Base-by-base conservation (phyloP, 306 rosid genomes). In the Morella rubra region DNA sequence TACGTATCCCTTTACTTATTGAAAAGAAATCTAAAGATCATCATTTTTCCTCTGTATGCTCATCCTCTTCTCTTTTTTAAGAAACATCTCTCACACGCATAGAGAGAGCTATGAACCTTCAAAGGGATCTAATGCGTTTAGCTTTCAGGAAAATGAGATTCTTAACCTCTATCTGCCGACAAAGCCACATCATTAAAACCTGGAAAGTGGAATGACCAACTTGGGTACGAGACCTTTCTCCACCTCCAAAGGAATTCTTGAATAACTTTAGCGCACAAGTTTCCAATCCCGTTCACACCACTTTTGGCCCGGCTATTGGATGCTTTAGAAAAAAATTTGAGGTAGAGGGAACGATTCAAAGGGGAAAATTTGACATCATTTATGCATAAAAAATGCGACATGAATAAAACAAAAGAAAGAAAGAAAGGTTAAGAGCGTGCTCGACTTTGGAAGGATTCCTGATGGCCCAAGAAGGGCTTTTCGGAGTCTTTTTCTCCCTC, bases 281-380 rank as follows among this genome's bases (percentile, higher is more conserved):
- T 68, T 65, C 15, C 42, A 45, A 67, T 81, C 84, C 75, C 79
- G 46, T 88, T 86, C 87, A 83, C 89, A 88, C 81, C 76, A 56
- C 82, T 88, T 88, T 87, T 82, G 49, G 74, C 59, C 61, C 46
- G 16, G 37, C 73, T 42, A 83, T 55, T 18, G 60, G 79, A 73
- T 72, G 73, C 81, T 80, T 84, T 53, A 74, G 49, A 74, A 47
- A 70, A 32, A 72, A 61, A 22, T 9, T 12, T 47, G 4, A 56
- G 73, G 73, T 73, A 79, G 81, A 77, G 85, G 47, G 9, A 44
- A 44, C 56, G 40, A 84, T 80, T 72, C 59, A 64, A 72, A 64
- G 71, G 59, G 62, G 61, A 70, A 70, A 62, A 75, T 75, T 52
- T 66, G 71, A 71, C 20, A 22, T 69, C 70, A 64, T 64, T 42